phyloP scores from a whole-genome alignment of 495 filamentous ascomycete species.

The Neurospora sublineolata region DNA sequence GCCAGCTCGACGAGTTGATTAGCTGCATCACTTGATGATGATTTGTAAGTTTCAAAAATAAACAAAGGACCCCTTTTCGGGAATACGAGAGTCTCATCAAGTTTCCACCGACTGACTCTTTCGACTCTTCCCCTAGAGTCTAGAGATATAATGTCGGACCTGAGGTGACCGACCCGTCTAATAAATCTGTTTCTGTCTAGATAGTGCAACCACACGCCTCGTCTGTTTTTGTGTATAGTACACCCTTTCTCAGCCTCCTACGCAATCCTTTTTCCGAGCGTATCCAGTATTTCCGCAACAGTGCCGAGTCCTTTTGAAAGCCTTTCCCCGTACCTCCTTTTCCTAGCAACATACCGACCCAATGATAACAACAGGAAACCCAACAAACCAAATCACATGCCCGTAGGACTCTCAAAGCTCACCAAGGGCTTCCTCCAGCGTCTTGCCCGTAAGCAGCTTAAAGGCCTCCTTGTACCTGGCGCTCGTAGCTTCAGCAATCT shows the following conservation, averaged over 20 bases:
- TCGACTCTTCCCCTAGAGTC: too few relatives aligned
- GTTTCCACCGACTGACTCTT: not conserved
- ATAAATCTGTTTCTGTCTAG: not conserved
- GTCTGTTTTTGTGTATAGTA: not conserved
- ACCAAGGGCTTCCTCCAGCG: constrained; percentile 28
- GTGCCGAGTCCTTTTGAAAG: not conserved
- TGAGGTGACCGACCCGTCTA: not conserved
- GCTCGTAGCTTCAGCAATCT: constrained; percentile 50
- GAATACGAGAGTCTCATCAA: not conserved
- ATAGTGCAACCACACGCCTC: not conserved
- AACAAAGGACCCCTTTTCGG: not conserved
- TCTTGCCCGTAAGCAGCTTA: constrained; percentile 29
- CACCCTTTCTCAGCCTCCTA: not conserved
- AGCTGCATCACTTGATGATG: not conserved
- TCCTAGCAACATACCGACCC: not conserved
- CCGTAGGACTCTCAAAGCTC: constrained; percentile 1
- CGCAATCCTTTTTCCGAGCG: not conserved
- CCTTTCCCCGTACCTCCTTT: not conserved
- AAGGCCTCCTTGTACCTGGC: constrained; percentile 38
- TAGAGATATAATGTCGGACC: not conserved
- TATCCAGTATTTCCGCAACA: not conserved
- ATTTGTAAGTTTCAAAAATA: not conserved
- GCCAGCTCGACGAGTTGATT: not conserved
- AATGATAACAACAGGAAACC: not conserved
- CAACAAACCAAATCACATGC: not conserved